Evolutionary conservation across 371 early-diverging fungal species (phyloP).

Genomic region (Apophysomyces trapeziformis): DNA sequence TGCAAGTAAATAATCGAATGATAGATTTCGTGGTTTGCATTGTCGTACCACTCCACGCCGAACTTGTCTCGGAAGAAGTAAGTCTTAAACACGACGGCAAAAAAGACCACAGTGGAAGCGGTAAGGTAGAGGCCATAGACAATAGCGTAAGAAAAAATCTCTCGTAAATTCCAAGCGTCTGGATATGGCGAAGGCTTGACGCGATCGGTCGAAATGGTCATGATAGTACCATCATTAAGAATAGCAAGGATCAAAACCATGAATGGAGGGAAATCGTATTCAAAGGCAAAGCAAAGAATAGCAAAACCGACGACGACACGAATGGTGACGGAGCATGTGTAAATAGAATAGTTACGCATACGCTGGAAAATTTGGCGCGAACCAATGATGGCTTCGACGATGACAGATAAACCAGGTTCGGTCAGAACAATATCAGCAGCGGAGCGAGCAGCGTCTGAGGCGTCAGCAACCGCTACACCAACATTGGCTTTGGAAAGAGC

Average conservation of each 20-base stretch:
- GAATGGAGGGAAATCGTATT: conserved; percentile 65
- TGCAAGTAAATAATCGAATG: conserved; percentile 60
- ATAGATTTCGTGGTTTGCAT: conserved; percentile 43
- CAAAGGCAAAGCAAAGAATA: conserved; percentile 57
- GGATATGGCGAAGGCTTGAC: conserved; percentile 60
- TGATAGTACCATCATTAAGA: conserved; percentile 65
- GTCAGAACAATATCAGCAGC: conserved; percentile 80
- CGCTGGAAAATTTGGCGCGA: conserved; percentile 76
- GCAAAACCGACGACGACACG: conserved; percentile 67
- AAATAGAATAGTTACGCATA: conserved; percentile 64
- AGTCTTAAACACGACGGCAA: conserved; percentile 46
- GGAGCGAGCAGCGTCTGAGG: conserved; percentile 76
- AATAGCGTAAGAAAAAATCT: conserved; percentile 60
- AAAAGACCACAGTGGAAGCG: conserved; percentile 58
- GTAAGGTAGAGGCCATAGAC: conserved; percentile 59
- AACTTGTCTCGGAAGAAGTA: conserved; percentile 51
- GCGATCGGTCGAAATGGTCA: conserved; percentile 64
- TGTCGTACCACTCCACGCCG: conserved; percentile 35
- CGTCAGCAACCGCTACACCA: conserved; percentile 83
- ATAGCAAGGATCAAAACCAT: conserved; percentile 65
- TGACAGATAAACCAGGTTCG: conserved; percentile 76
- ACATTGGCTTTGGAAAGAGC: conserved; percentile 88
- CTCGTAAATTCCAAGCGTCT: conserved; percentile 60
- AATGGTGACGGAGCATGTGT: conserved; percentile 66
- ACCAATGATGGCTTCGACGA: conserved; percentile 67